These are phyloP conservation scores for Aspergillus ibericus DNA, from an alignment of 2,329 filamentous ascomycete species.

Conservation along the genomic window DNA sequence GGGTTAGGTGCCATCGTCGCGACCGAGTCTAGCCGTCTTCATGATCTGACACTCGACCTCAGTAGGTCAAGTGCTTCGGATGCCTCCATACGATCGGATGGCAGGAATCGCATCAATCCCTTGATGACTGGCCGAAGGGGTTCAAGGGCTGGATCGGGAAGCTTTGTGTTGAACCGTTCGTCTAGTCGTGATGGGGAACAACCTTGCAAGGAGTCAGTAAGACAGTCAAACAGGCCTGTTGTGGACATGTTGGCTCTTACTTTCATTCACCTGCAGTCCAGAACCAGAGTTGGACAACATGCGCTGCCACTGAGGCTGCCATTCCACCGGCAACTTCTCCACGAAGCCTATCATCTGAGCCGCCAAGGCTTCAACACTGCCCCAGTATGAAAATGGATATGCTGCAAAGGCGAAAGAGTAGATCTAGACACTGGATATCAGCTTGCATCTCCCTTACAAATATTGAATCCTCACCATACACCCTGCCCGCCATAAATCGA, in stretches of 20 bases:
- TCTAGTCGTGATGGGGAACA: constrained; percentile 15
- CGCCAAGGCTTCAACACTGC: constrained; percentile 15
- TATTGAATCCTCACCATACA: constrained; percentile 21
- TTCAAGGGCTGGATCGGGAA: constrained; percentile 14
- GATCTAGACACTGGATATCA: constrained; percentile 10
- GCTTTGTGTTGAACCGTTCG: constrained; percentile 14
- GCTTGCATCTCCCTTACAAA: neutral
- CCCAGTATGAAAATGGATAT: constrained; percentile 20
- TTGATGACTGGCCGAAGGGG: constrained; percentile 20
- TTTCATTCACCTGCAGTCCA: constrained; percentile 3
- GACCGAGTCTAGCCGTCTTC: too few species aligned
- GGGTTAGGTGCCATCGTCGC: too few species aligned
- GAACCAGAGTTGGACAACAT: constrained; percentile 9
- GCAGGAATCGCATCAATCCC: constrained; percentile 25
- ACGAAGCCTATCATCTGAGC: constrained; percentile 25
- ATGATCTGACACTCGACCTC: neutral
- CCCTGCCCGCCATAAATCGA: constrained; percentile 35
- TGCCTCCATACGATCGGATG: constrained; percentile 21
- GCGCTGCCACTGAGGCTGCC: constrained; percentile 19
- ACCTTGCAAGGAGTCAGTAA: neutral
- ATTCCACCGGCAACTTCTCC: constrained; percentile 20
- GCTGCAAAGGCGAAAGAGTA: constrained; percentile 22
- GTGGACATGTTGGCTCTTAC: neutral
- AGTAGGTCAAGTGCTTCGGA: constrained; percentile 19
- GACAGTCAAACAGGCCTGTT: too few species aligned